Base-by-base conservation (phyloP, 2,329 filamentous ascomycete species). In the Neofusicoccum cordaticola region DNA sequence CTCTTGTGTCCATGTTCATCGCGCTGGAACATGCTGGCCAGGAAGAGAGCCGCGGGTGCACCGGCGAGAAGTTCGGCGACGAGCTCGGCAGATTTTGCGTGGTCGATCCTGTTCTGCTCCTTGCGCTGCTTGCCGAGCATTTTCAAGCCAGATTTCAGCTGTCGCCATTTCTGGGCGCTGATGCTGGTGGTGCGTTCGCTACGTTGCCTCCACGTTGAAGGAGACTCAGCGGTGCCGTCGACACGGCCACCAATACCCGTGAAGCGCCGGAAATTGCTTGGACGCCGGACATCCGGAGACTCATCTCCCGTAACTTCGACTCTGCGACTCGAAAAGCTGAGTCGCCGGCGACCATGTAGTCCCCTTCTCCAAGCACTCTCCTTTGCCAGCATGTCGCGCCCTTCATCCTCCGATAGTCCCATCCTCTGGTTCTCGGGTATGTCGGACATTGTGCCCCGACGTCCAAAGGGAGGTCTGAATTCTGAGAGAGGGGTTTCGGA, bases 21-120 rank as follows among this genome's bases (percentile, higher is more conserved):
- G 65, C 95, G 86, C 79, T 98, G 95, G 71, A 98, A 95, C 91
- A 98, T 97, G 73, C 93, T 97, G 7, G 95, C 95, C 61, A 99
- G 82, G 78, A 99, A 96, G 65, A 99, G 82, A 19, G 94, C 95
- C 27, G 95, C 95, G 3, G 95, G 95, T 1, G 93, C 92, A 62
- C 93, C 95, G 48, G 95, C 96, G 56, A 95, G 86, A 42, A 99
- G 82, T 77, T 99, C 95, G 1, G 95, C 95, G 86, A 99, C 94
- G 52, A 99, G 83, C 76, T 99, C 95, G 2, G 95, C 93, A 9
- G 94, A 98, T 76, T 98, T 99, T 73, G 91, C 89, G 73, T 95
- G 93, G 75, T 99, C 95, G 66, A 97, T 90, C 50, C 90, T 90
- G 63, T 85, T 84, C 66, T 97, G 92, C 62, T 92, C 90, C 75